Conservation (phyloP, 2,329 filamentous ascomycete genomes). For the Penicillium palitans region DNA sequence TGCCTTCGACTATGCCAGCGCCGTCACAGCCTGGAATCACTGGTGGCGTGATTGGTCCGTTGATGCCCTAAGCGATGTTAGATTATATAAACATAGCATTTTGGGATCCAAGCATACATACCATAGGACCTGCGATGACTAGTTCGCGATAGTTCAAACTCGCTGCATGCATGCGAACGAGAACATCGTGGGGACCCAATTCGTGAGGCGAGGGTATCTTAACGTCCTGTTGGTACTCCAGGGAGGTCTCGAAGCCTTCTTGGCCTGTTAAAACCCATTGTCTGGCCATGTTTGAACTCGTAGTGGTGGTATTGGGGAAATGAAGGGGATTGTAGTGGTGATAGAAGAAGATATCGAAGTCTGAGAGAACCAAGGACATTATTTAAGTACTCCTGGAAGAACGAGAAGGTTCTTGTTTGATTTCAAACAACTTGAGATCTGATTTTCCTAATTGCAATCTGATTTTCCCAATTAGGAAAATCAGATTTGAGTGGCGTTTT, state of each 20-base stretch:
- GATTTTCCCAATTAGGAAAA: slow-evolving; percentile 4
- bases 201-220: neutral
- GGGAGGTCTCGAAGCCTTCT: slow-evolving; percentile 38
- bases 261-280: slow-evolving; percentile 38
- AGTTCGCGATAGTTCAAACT: slow-evolving; percentile 4
- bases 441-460: neutral
- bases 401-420: neutral
- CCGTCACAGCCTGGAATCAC: neutral
- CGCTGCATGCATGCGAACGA: slow-evolving; percentile 1
- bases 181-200: slow-evolving; percentile 2
- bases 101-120: neutral
- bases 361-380: neutral
- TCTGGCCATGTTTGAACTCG: slow-evolving; percentile 27
- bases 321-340: neutral
- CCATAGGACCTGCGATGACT: slow-evolving; percentile 9
- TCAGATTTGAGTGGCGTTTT: slow-evolving; percentile 1
- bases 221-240: slow-evolving; percentile 33
- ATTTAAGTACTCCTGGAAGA: neutral
- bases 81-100: neutral
- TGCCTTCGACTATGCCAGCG: neutral
- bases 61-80: neutral
- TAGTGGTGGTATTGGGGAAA: neutral
- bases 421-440: neutral
- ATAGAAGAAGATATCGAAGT: neutral
- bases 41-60: neutral